A percentile compares a stretch with the other conserved stretches of the same genome.
These are phyloP conservation scores for Colletotrichum nymphaeae DNA, from an alignment of 2,329 filamentous ascomycete genomes.

Conservation along the genomic window DNA sequence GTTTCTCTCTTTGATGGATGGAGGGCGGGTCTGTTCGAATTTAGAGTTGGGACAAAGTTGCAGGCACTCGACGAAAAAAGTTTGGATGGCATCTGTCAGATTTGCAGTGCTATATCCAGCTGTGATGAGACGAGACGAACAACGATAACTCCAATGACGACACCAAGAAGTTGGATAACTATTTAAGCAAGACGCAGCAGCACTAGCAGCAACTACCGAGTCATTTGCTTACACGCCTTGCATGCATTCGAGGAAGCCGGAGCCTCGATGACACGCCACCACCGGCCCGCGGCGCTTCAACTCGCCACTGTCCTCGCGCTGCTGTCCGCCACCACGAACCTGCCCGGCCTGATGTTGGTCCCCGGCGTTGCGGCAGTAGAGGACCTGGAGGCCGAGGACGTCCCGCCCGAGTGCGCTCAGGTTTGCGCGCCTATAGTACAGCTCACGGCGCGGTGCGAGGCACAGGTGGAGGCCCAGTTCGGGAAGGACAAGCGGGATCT, in stretches of 20 bases:
- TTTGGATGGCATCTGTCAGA: not conserved
- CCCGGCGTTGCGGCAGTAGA: conserved; percentile 8
- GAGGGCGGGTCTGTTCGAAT: not conserved
- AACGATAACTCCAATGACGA: not conserved
- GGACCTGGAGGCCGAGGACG: conserved; percentile 27
- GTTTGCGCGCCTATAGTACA: conserved; percentile 18
- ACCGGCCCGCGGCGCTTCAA: not conserved
- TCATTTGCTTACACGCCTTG: too few species aligned
- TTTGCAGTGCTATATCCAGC: not conserved
- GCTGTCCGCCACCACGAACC: not conserved
- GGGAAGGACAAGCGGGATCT: not conserved
- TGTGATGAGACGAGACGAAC: not conserved
- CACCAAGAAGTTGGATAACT: not conserved
- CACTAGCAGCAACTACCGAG: not conserved
- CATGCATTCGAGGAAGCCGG: not conserved
- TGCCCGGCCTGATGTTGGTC: not conserved
- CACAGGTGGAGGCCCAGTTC: not conserved
- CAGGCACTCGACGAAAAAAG: not conserved
- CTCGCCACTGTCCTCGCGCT: conserved; percentile 2
- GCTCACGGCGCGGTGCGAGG: conserved; percentile 27
- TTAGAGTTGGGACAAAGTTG: not conserved
- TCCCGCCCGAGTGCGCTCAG: conserved; percentile 19
- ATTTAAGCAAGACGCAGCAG: not conserved
- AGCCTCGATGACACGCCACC: conserved; percentile 12
- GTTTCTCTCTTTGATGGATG: too few species aligned